Percentiles rank a stretch among this genome's conserved stretches.
Evolutionary conservation across 805 yeast genomes (phyloP).

Genomic region (Suhomyces faveliae): DNA sequence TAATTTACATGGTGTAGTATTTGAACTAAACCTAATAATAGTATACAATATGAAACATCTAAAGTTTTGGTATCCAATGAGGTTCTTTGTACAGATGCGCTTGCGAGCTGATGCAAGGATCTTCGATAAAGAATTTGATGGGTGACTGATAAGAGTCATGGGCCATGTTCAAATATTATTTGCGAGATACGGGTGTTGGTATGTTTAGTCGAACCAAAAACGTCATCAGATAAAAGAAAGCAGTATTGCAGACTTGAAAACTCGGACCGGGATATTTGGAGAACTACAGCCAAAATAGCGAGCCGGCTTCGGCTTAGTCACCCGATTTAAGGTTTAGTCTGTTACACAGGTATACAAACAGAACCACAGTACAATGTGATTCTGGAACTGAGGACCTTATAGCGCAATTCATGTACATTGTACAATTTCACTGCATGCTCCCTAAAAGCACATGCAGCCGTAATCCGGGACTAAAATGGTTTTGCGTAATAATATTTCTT

Average conservation of each 20-base stretch:
- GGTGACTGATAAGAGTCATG: neutral
- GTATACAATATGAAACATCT: neutral
- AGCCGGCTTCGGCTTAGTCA: neutral
- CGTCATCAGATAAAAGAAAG: neutral
- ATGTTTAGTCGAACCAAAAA: neutral
- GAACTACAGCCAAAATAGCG: neutral
- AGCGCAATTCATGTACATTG: neutral
- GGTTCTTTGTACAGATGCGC: neutral
- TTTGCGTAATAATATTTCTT: neutral
- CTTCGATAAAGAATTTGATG: neutral
- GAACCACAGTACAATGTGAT: neutral
- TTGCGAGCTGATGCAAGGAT: neutral
- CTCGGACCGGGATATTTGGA: neutral
- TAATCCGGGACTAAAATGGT: neutral
- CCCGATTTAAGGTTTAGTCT: neutral
- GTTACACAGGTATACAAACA: neutral
- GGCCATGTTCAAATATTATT: neutral
- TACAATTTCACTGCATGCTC: neutral
- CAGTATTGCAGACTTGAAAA: neutral
- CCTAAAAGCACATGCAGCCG: neutral
- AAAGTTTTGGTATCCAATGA: no score
- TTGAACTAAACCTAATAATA: neutral
- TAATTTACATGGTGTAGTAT: no score
- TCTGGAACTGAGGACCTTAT: neutral
- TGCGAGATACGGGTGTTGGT: neutral